Conservation (phyloP, 148 eudicot species). For the Vaccinium vitisidaea region DNA sequence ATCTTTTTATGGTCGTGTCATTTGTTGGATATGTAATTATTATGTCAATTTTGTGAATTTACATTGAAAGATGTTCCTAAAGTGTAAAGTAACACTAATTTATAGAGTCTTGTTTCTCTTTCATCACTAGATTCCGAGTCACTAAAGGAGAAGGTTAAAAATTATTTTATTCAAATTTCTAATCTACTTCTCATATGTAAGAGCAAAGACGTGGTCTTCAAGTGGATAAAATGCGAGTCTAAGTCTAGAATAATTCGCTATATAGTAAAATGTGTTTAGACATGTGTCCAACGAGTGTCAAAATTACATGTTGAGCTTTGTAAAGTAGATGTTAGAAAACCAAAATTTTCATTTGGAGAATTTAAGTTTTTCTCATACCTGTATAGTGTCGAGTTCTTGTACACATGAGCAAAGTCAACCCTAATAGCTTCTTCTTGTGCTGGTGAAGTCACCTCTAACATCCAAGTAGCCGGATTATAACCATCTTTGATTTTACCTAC, state of each 20-base stretch:
- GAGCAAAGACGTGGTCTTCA: too few species aligned
- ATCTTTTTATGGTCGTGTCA: not conserved
- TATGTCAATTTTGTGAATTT: not conserved
- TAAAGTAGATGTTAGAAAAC: not conserved
- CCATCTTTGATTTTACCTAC: conserved; percentile 67
- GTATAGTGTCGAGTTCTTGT: conserved; percentile 49
- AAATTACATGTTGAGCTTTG: not conserved
- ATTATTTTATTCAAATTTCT: not conserved
- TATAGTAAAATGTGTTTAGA: too few species aligned
- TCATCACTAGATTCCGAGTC: not conserved
- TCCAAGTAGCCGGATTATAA: conserved; percentile 75
- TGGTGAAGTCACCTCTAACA: conserved; percentile 62
- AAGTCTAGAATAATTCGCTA: too few species aligned
- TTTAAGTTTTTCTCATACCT: conserved; percentile 29
- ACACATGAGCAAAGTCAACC: conserved; percentile 47
- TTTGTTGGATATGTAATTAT: not conserved
- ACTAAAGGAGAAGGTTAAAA: too few species aligned
- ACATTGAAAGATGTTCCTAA: not conserved
- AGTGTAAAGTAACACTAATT: not conserved
- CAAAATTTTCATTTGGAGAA: not conserved
- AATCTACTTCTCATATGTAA: not conserved
- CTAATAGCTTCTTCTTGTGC: conserved; percentile 52
- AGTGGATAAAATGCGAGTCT: not conserved
- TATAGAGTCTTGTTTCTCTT: not conserved
- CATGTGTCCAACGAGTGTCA: not conserved